These are phyloP conservation scores for Scedosporium boydii DNA, from an alignment of 2,329 filamentous ascomycete species.

Conservation along the genomic window DNA sequence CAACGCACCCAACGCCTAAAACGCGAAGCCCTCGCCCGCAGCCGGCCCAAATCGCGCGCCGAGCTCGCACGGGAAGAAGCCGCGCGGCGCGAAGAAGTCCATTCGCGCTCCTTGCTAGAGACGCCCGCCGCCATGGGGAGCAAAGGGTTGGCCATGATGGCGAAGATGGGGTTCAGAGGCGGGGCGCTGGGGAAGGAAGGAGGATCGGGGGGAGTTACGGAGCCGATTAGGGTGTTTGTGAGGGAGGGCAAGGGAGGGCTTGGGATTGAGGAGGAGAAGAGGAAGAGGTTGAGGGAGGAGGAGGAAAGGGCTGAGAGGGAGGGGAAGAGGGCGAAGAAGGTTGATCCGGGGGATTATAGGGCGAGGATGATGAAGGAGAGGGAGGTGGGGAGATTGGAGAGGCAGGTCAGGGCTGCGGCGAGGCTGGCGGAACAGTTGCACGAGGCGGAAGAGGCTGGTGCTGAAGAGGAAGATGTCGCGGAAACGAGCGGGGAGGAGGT, in stretches of 20 bases:
- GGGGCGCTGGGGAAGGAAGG: constrained; percentile 53
- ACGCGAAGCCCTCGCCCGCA: constrained; percentile 58
- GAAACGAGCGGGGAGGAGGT: constrained; percentile 13
- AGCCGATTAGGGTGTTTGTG: constrained; percentile 67
- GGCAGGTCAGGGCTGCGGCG: constrained; percentile 67
- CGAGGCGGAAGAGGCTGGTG: constrained; percentile 31
- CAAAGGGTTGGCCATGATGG: constrained; percentile 95
- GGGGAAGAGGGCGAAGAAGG: constrained; percentile 51
- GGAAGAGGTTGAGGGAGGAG: constrained; percentile 62
- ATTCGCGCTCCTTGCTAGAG: constrained; percentile 64
- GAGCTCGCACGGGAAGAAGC: constrained; percentile 69
- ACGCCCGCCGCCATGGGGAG: constrained; percentile 47
- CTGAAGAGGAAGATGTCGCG: constrained; percentile 3
- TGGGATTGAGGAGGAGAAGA: constrained; percentile 73
- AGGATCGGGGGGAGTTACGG: constrained; percentile 37
- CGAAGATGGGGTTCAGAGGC: constrained; percentile 85
- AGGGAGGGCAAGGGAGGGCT: constrained; percentile 79
- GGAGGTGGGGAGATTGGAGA: constrained; percentile 59
- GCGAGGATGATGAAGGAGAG: constrained; percentile 62
- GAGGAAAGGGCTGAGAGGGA: constrained; percentile 39
- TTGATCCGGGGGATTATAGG: constrained; percentile 61
- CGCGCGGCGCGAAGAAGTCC: constrained; percentile 62
- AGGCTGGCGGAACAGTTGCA: constrained; percentile 72
- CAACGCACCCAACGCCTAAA: constrained; percentile 44
- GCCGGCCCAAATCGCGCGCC: constrained; percentile 67